A percentile compares a stretch with the other conserved stretches of the same genome.
Conservation (phyloP, 371 early-diverging fungal species). For the Apophysomyces trapeziformis region DNA sequence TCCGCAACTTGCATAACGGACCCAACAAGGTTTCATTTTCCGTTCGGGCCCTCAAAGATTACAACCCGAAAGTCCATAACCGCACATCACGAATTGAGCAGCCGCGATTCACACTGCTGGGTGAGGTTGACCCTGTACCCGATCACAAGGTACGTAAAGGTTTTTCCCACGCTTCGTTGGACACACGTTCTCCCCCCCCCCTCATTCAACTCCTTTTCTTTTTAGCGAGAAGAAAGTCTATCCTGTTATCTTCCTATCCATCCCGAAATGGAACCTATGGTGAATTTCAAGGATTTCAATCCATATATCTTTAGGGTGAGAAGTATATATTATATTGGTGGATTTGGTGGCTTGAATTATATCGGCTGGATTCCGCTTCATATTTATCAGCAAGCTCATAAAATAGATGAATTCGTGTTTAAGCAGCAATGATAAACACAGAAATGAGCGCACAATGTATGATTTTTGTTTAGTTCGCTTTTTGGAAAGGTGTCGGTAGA, state of each 20-base stretch:
- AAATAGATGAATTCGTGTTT: conserved; percentile 60
- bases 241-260: neutral
- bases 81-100: conserved; percentile 44
- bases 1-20: conserved; percentile 36
- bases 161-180: neutral
- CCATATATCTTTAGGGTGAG: conserved; percentile 56
- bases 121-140: conserved; percentile 38
- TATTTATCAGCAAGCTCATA: conserved; percentile 39
- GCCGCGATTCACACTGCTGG: conserved; percentile 56
- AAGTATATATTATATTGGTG: conserved; percentile 59
- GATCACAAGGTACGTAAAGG: conserved; percentile 30
- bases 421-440: conserved; percentile 49
- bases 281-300: conserved; percentile 52
- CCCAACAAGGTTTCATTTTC: conserved; percentile 35
- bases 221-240: conserved; percentile 1
- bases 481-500: no score
- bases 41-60: conserved; percentile 37
- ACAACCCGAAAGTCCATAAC: conserved; percentile 32
- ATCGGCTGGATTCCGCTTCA: conserved; percentile 48
- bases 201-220: neutral
- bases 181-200: no score
- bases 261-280: conserved; percentile 16
- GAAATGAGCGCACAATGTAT: no score
- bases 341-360: conserved; percentile 57
- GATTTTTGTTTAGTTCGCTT: no score